These are phyloP conservation scores for Dispira simplex DNA, from an alignment of 192 early-diverging fungal species.

Conservation along the genomic window DNA sequence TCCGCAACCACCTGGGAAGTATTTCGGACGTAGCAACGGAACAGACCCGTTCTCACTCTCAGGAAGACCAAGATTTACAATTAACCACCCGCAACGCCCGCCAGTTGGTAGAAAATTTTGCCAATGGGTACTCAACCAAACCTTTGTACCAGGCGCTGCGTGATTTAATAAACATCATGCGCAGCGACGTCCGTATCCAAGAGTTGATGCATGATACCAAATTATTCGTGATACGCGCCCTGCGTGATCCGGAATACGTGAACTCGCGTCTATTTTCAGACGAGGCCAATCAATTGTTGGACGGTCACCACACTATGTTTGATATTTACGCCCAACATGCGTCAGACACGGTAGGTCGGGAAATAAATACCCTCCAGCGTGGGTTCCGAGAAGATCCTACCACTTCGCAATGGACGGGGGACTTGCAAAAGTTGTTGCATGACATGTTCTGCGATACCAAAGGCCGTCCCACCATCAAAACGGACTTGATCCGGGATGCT, in stretches of 20 bases:
- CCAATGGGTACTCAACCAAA: conserved; percentile 27
- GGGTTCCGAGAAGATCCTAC: conserved; percentile 23
- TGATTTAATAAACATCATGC: conserved; percentile 18
- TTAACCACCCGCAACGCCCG: conserved; percentile 24
- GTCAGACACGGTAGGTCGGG: conserved; percentile 18
- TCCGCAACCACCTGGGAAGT: not conserved
- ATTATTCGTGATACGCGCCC: conserved; percentile 18
- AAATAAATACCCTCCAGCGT: conserved; percentile 15
- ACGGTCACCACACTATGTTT: conserved; percentile 17
- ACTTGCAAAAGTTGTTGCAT: conserved; percentile 18
- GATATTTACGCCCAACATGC: conserved; percentile 18
- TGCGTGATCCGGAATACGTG: conserved; percentile 23
- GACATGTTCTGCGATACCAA: conserved; percentile 33
- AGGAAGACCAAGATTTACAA: conserved; percentile 2
- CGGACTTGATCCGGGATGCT: conserved; percentile 30
- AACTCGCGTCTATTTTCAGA: conserved; percentile 15
- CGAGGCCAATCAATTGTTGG: conserved; percentile 18
- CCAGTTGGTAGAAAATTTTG: conserved; percentile 34
- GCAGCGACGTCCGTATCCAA: conserved; percentile 22
- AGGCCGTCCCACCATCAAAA: conserved; percentile 32
- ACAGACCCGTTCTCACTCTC: not conserved
- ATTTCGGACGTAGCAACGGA: too few species aligned
- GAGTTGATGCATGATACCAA: conserved; percentile 17
- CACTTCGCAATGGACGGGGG: conserved; percentile 17
- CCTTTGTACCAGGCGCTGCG: conserved; percentile 20